phyloP scores from a whole-genome alignment of 1,284 basidiomycete genomes.

The Sphagnurus paluster region DNA sequence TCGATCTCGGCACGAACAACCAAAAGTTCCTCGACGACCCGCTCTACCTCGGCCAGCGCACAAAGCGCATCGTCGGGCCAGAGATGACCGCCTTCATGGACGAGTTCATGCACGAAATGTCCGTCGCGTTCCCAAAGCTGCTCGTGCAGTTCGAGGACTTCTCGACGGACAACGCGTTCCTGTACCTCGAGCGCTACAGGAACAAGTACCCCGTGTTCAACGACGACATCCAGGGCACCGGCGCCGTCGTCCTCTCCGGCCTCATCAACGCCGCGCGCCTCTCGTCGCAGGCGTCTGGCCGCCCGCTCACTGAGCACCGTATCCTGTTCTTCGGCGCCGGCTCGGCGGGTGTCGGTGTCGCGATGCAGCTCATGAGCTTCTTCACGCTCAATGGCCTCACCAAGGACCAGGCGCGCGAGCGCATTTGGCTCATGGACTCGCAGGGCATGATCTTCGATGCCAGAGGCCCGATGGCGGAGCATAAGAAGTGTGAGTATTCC shows the following conservation, averaged over 20 bases:
- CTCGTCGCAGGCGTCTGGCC: constrained; percentile 70
- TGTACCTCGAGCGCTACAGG: constrained; percentile 77
- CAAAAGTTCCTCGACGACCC: constrained; percentile 83
- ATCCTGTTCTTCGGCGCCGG: constrained; percentile 93
- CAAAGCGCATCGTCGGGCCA: constrained; percentile 63
- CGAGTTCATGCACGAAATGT: constrained; percentile 88
- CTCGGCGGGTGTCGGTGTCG: constrained; percentile 88
- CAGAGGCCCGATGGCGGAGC: constrained; percentile 73
- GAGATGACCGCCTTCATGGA: constrained; percentile 87
- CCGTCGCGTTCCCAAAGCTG: constrained; percentile 74
- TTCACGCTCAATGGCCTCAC: constrained; percentile 80
- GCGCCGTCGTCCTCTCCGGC: constrained; percentile 89
- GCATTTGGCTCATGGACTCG: constrained; percentile 87
- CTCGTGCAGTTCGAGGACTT: constrained; percentile 95
- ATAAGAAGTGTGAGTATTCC: constrained; percentile 73
- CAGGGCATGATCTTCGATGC: constrained; percentile 79
- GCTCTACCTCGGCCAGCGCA: constrained; percentile 85
- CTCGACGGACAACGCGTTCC: constrained; percentile 85
- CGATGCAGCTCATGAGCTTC: constrained; percentile 86
- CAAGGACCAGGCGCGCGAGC: constrained; percentile 74
- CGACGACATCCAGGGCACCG: constrained; percentile 89
- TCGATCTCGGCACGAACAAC: constrained; percentile 90
- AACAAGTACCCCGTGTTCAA: constrained; percentile 84
- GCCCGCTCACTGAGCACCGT: constrained; percentile 72
- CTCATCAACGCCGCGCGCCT: constrained; percentile 88